Percentiles rank a stretch among this genome's conserved stretches.
Evolutionary conservation across 352 stramenopile species (phyloP).

Genomic region (Phytopythium oedochilum): DNA sequence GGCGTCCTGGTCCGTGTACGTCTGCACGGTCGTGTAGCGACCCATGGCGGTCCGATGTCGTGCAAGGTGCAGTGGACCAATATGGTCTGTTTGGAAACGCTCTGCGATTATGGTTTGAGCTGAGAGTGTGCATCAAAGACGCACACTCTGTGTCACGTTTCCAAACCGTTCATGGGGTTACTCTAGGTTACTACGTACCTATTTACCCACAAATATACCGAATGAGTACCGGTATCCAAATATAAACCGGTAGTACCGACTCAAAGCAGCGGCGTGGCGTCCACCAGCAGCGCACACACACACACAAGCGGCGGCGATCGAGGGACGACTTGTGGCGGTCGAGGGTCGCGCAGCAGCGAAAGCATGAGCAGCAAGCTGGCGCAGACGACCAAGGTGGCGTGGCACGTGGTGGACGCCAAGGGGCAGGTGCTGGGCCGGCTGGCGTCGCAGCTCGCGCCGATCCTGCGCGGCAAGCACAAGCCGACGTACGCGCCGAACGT

Average conservation of each 20-base stretch:
- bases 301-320: too few species aligned
- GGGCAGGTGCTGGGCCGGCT: conserved; percentile 95
- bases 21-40: conserved; percentile 80
- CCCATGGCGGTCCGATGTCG: conserved; percentile 44
- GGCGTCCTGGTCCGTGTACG: conserved; percentile 78
- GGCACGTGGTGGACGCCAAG: conserved; percentile 96
- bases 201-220: not conserved
- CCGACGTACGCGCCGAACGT: conserved; percentile 96
- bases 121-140: too few species aligned
- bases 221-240: not conserved
- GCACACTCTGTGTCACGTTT: too few species aligned
- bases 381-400: conserved; percentile 81
- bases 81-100: too few species aligned
- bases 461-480: conserved; percentile 99
- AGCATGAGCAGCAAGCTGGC: conserved; percentile 85
- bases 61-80: too few species aligned
- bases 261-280: not conserved
- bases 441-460: conserved; percentile 93
- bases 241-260: not conserved
- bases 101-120: too few species aligned
- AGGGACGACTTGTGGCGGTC: too few species aligned
- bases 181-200: too few species aligned
- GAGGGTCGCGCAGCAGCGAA: too few species aligned
- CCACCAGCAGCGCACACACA: conserved; percentile 1
- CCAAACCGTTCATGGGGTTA: not conserved